phyloP scores from a whole-genome alignment of 257 asterid genomes.

The Rehmannia glutinosa region DNA sequence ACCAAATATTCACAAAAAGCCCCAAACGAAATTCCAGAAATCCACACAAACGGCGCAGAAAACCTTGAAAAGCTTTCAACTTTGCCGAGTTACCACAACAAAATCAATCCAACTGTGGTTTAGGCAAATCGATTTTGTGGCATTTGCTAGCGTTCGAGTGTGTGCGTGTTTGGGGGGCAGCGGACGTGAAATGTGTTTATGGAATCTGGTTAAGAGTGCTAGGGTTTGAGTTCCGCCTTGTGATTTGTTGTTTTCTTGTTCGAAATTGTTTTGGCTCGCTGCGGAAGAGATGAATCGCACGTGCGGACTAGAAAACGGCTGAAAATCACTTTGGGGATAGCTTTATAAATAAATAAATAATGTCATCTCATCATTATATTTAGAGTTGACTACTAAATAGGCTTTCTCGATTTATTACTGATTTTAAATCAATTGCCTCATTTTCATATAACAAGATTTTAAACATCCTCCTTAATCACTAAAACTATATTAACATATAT shows the following conservation, averaged over 20 bases:
- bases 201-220: constrained; percentile 25
- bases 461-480: no score
- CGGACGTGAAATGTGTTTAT: constrained; percentile 55
- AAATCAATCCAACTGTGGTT: constrained; percentile 13
- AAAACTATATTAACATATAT: no score
- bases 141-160: constrained; percentile 18
- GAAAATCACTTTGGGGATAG: background rate
- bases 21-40: constrained; percentile 2
- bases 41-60: background rate
- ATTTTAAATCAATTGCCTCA: no score
- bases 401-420: no score
- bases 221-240: constrained; percentile 46
- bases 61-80: constrained; percentile 1
- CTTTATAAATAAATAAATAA: no score
- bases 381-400: no score
- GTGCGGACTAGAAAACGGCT: constrained; percentile 7
- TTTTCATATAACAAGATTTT: no score
- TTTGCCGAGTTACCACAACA: constrained; percentile 14
- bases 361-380: no score
- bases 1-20: constrained; percentile 25
- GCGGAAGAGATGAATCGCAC: constrained; percentile 7
- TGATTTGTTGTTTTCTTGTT: constrained; percentile 23
- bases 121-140: constrained; percentile 27
- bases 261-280: constrained; percentile 23
- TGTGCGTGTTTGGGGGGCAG: constrained; percentile 14